phyloP scores from a whole-genome alignment of 2,329 filamentous ascomycete species.

The Diplodia scrobiculata region DNA sequence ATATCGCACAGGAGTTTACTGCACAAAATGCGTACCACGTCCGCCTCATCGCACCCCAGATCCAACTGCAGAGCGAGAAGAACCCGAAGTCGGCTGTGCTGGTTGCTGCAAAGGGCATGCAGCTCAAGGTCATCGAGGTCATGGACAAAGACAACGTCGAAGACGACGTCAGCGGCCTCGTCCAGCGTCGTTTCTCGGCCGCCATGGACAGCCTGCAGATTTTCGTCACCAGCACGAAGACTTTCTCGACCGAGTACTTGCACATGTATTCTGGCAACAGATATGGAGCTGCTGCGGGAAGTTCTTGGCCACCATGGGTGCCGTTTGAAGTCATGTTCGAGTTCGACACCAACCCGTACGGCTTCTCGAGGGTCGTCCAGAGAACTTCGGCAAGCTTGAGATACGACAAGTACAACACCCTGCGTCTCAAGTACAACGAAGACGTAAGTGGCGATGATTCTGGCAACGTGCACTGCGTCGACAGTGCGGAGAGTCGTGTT shows the following conservation, averaged over 20 bases:
- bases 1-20: conserved; percentile 84
- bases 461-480: conserved; percentile 47
- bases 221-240: conserved; percentile 93
- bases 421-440: conserved; percentile 96
- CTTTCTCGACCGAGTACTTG: conserved; percentile 78
- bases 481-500: conserved; percentile 74
- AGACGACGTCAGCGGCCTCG: conserved; percentile 90
- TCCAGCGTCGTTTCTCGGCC: conserved; percentile 89
- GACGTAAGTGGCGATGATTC: conserved; percentile 72
- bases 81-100: conserved; percentile 95
- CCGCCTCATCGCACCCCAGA: conserved; percentile 92
- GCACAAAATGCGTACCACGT: conserved; percentile 94
- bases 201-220: conserved; percentile 98
- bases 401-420: conserved; percentile 97
- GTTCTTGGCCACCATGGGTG: conserved; percentile 96
- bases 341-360: conserved; percentile 88
- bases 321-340: conserved; percentile 99
- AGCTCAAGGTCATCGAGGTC: conserved; percentile 94
- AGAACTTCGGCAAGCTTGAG: conserved; percentile 92
- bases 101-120: conserved; percentile 97
- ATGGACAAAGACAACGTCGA: conserved; percentile 94
- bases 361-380: conserved; percentile 96
- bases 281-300: conserved; percentile 81
- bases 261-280: conserved; percentile 93
- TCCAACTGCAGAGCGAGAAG: conserved; percentile 97